phyloP scores from a whole-genome alignment of 441 rosid species.

The Jatropha multifida region DNA sequence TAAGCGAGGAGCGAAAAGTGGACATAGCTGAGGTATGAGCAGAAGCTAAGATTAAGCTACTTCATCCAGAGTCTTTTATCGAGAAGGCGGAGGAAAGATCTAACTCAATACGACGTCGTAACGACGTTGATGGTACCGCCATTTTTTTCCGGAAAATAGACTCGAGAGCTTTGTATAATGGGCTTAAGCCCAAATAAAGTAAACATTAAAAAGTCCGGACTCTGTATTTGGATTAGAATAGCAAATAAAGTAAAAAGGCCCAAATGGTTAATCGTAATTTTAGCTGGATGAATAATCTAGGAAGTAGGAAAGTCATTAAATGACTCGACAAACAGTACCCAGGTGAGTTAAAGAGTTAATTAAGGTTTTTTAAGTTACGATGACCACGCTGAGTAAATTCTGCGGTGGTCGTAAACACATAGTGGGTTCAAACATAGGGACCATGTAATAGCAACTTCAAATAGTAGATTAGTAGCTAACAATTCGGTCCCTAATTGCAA shows the following conservation, averaged over 20 bases:
- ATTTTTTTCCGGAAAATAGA: too few species aligned
- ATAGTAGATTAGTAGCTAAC: not conserved
- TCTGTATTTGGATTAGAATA: not conserved
- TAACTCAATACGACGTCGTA: not conserved
- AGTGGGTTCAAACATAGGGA: not conserved
- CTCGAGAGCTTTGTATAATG: too few species aligned
- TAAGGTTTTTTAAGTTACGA: too few species aligned
- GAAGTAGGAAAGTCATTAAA: too few species aligned
- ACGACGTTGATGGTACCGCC: too few species aligned
- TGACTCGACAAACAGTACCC: too few species aligned
- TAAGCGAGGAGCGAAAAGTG: not conserved
- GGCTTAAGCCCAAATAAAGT: too few species aligned
- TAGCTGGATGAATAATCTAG: too few species aligned
- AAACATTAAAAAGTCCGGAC: too few species aligned
- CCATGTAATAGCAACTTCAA: not conserved
- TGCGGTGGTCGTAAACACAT: too few species aligned
- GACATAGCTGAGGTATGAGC: slow-evolving; percentile 42
- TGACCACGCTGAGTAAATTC: too few species aligned
- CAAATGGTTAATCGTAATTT: not conserved
- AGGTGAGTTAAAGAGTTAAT: too few species aligned
- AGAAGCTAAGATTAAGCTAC: not conserved
- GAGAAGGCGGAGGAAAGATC: not conserved
- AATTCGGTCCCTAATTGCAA: slow-evolving; percentile 8
- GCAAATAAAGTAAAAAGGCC: not conserved
- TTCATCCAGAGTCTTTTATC: not conserved